phyloP scores from a whole-genome alignment of 495 filamentous ascomycete species.

The Ramalina peruviana region DNA sequence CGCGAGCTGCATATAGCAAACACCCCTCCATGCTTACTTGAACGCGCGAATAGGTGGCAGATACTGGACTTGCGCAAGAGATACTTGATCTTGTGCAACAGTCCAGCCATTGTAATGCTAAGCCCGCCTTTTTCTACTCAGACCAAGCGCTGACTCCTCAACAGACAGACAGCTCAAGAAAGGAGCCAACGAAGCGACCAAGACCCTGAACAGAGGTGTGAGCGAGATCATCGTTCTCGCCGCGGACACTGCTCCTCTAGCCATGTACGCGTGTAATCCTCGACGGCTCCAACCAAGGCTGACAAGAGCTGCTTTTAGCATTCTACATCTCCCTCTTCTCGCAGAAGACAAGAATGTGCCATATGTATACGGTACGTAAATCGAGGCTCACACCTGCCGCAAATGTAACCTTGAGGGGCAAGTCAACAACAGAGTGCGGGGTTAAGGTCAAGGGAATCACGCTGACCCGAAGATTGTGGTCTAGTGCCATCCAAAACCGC shows the following conservation, averaged over 20 bases:
- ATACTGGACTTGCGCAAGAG: slow-evolving; percentile 60
- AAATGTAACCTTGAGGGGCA: too few relatives aligned
- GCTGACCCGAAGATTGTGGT: too few relatives aligned
- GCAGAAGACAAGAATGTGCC: slow-evolving; percentile 67
- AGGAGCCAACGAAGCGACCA: slow-evolving; percentile 52
- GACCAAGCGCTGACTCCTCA: slow-evolving; percentile 25
- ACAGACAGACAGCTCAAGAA: slow-evolving; percentile 86
- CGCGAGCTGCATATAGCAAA: too few relatives aligned
- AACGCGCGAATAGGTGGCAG: slow-evolving; percentile 42
- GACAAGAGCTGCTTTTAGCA: slow-evolving; percentile 7
- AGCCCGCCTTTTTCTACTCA: slow-evolving; percentile 27
- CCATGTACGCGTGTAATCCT: slow-evolving; percentile 32
- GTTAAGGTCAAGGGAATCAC: too few relatives aligned
- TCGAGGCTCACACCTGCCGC: too few relatives aligned
- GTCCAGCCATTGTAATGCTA: slow-evolving; percentile 38
- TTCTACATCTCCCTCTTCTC: slow-evolving; percentile 82
- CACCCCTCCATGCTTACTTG: too few relatives aligned
- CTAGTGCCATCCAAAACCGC: slow-evolving; percentile 50
- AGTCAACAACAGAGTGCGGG: too few relatives aligned
- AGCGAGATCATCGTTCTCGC: slow-evolving; percentile 80
- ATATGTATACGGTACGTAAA: background rate
- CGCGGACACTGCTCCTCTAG: slow-evolving; percentile 73
- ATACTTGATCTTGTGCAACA: slow-evolving; percentile 83
- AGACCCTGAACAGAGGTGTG: slow-evolving; percentile 80
- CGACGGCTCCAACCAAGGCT: background rate